Percentiles rank a stretch among this genome's conserved stretches.
These are phyloP conservation scores for Stagonosporopsis rhizophila DNA, from an alignment of 2,329 filamentous ascomycete genomes.

Conservation along the genomic window DNA sequence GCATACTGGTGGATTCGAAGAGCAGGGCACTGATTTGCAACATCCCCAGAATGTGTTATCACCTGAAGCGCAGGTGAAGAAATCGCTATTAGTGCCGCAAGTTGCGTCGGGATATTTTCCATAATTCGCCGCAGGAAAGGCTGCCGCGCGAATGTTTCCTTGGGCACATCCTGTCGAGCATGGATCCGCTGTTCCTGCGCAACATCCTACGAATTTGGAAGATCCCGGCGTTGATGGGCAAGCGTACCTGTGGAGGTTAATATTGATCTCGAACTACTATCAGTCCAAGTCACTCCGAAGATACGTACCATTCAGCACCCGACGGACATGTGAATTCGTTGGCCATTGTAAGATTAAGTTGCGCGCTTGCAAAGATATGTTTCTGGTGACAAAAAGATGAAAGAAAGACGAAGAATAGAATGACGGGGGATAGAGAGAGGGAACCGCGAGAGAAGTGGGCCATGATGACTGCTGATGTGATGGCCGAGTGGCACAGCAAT, in stretches of 20 bases:
- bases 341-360: slow-evolving; percentile 17
- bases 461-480: slow-evolving; percentile 18
- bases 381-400: slow-evolving; percentile 9
- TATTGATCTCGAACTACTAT: not conserved
- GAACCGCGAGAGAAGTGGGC: slow-evolving; percentile 15
- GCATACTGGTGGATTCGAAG: not conserved
- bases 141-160: slow-evolving; percentile 41
- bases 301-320: slow-evolving; percentile 33
- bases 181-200: slow-evolving; percentile 39
- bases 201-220: slow-evolving; percentile 53
- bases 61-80: slow-evolving; percentile 46
- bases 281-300: not conserved
- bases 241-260: slow-evolving; percentile 32
- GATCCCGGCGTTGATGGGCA: slow-evolving; percentile 25
- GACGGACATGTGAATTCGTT: slow-evolving; percentile 30
- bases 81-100: slow-evolving; percentile 40
- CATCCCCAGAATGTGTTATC: slow-evolving; percentile 48
- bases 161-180: slow-evolving; percentile 49
- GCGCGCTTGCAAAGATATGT: slow-evolving; percentile 11
- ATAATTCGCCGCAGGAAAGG: slow-evolving; percentile 44
- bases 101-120: slow-evolving; percentile 42
- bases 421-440: slow-evolving; percentile 11
- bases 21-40: slow-evolving; percentile 49
- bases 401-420: slow-evolving; percentile 8
- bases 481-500: slow-evolving; percentile 15